Base-by-base conservation (phyloP, 2,329 filamentous ascomycete species). In the Aspergillus jensenii region DNA sequence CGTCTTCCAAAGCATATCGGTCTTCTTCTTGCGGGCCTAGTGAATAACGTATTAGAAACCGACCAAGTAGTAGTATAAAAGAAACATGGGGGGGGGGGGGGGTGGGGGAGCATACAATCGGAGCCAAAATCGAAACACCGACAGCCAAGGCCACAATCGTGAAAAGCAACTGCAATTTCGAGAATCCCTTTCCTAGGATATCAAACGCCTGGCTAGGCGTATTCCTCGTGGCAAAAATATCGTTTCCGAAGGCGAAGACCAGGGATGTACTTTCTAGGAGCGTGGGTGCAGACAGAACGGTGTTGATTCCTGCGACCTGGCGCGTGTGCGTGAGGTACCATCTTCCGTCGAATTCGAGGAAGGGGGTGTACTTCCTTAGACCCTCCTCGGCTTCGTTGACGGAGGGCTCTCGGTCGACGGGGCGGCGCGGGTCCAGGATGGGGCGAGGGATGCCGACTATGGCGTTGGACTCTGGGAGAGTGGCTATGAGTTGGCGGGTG, bases 161-260 rank as follows among this genome's bases (percentile, higher is more conserved):
- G 15, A 84, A 81, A 39, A 97, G 74, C 70, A 99, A 84, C 66
- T 92, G 90, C 56, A 92, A 71, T 80, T 96, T 97, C 72, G 93
- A 95, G 75, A 99, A 99, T 2, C 91, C 90, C 76, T 92, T 95
- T 61, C 92, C 95, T 15, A 99, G 79, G 43, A 98, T 86, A 77
- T 99, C 95, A 74, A 99, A 99, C 15, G 90, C 84, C 66, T 90
- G 87, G 74, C 91, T 96, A 1, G 95, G 95, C n/a, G 89, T 86
- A 11, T 96, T 85, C 52, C 92, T 82, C 1, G 92, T 93, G 14
- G 90, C 92, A 65, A 96, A 99, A 2, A 98, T 79, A 72, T 99
- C 95, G 6, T 75, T 71, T 3, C 95, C 95, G 68, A 90, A 96
- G 0, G 91, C 92, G 68, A 97, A 89, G 12, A 99, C 84, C 55